Base-by-base conservation (phyloP, 2,329 filamentous ascomycete species). In the Rutstroemia sp. region DNA sequence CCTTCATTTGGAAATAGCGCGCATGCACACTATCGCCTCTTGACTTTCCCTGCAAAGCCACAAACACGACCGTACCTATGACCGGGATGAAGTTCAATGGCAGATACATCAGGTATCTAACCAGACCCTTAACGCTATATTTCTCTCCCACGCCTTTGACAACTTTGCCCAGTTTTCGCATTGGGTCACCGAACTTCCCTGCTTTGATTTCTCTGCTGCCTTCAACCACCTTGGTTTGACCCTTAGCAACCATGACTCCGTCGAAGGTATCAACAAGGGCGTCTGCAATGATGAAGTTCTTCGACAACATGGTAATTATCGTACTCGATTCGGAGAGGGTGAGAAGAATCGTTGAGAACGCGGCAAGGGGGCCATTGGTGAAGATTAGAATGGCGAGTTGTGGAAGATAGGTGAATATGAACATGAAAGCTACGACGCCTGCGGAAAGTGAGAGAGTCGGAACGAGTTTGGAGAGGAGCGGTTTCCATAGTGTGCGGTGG, bases 81-180 rank as follows among this genome's bases (percentile, higher is more conserved):
- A 96, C 79, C 0, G 92, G 92, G 52, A 97, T 91, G 69, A 96
- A 91, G 74, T 96, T 97, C 59, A 97, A 78, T 10, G 92, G 92
- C 44, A 96, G 77, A 69, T 95, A 94, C 73, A 96, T 81, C 61
- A 67, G 37, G 55, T 69, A 70, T 44, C 89, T 78, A 41, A 96
- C 74, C 46, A 96, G 72, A 7, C 86, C 83, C 65, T 76, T 81
- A 27, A 77, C 76, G 27, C 77, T 78, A 63, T 81, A 82, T 60
- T 75, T 76, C 21, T 76, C 72, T 62, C 85, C 82, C 0, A 81
- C 81, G 48, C 65, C 78, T 70, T 81, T 83, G 54, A 84, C 62
- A 7, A 81, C 72, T 62, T 78, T 82, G 21, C 82, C 82, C 1
- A 86, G 70, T 65, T 78, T 69, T 17, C 60, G 60, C 63, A 84